These are phyloP conservation scores for Gaultheria prostrata DNA, from an alignment of 148 eudicot species.

Conservation along the genomic window DNA sequence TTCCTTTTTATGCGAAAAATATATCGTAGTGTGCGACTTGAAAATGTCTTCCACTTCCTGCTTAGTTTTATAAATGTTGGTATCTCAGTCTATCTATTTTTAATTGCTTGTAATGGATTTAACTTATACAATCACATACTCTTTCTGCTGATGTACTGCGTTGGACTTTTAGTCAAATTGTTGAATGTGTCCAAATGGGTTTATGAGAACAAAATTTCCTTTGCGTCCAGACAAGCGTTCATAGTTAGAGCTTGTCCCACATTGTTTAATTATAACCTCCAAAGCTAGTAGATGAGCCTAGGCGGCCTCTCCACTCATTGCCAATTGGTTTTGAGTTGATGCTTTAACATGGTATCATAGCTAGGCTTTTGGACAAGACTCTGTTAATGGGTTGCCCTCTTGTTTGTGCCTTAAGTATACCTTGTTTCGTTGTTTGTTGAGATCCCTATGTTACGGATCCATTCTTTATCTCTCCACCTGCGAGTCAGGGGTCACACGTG, in stretches of 20 bases:
- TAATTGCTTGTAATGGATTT: neutral
- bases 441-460: too few species aligned
- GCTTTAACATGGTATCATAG: too few species aligned
- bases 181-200: neutral
- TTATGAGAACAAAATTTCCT: neutral
- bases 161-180: neutral
- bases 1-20: neutral
- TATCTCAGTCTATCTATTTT: neutral
- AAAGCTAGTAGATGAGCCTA: too few species aligned
- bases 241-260: neutral
- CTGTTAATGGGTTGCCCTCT: too few species aligned
- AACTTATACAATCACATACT: neutral
- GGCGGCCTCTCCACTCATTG: too few species aligned
- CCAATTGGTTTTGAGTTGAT: too few species aligned
- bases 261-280: too few species aligned
- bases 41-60: neutral
- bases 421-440: too few species aligned
- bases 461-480: too few species aligned
- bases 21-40: neutral
- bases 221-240: neutral
- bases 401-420: too few species aligned
- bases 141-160: neutral
- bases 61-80: neutral
- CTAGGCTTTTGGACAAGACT: too few species aligned
- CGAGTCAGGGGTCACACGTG: too few species aligned